Evolutionary conservation across 495 filamentous ascomycete genomes (phyloP).

Genomic region (Immersiella caudata): DNA sequence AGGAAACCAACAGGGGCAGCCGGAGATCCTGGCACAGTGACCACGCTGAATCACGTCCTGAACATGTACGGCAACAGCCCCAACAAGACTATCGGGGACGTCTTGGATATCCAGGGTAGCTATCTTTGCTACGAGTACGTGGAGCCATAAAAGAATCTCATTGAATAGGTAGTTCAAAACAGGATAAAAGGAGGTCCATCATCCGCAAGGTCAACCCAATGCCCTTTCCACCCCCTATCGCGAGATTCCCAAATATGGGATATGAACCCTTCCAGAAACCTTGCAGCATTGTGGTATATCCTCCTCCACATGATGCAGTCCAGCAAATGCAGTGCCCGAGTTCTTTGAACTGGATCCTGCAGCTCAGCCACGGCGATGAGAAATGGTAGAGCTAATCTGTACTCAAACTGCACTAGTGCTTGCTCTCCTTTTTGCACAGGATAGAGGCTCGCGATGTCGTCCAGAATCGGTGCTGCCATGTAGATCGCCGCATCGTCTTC

Average conservation of each 20-base stretch:
- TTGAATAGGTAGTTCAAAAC: background rate
- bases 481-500: background rate
- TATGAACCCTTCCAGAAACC: background rate
- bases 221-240: background rate
- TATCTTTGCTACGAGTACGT: background rate
- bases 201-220: background rate
- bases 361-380: background rate
- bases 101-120: background rate
- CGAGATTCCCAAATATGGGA: background rate
- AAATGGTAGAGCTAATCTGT: background rate
- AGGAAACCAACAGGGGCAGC: background rate
- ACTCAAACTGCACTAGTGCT: background rate
- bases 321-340: background rate
- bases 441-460: background rate
- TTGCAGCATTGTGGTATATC: background rate
- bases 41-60: background rate
- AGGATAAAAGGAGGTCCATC: background rate
- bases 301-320: background rate
- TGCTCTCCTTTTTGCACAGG: background rate
- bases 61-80: slow-evolving; percentile 2
- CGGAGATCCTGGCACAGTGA: background rate
- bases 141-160: background rate
- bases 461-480: background rate
- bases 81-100: background rate
- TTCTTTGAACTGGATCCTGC: background rate